These are phyloP conservation scores for Pestalotiopsis sp. DNA, from an alignment of 2,329 filamentous ascomycete genomes.

Conservation along the genomic window DNA sequence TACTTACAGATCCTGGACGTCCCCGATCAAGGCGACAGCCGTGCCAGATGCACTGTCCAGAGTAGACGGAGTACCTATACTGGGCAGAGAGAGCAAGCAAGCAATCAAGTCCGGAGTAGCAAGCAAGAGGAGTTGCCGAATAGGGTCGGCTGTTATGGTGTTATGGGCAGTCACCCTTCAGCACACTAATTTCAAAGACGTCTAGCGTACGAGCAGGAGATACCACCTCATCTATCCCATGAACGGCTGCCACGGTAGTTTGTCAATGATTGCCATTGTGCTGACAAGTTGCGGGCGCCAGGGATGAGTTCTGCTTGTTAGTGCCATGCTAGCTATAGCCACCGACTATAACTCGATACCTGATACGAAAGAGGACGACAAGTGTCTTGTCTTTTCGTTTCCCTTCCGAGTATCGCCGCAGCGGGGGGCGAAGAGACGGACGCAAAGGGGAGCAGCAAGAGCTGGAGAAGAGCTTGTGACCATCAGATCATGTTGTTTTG, in stretches of 20 bases:
- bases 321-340: not conserved
- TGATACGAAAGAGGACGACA: not conserved
- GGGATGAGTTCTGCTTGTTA: not conserved
- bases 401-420: not conserved
- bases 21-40: not conserved
- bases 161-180: not conserved
- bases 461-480: not conserved
- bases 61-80: not conserved
- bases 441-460: not conserved
- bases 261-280: not conserved
- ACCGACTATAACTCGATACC: not conserved
- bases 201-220: not conserved
- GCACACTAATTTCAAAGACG: not conserved
- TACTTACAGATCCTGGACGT: constrained; percentile 4
- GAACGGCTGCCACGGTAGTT: not conserved
- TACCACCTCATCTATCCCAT: not conserved
- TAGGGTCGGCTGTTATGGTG: not conserved
- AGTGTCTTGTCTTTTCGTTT: not conserved
- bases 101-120: not conserved
- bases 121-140: not conserved
- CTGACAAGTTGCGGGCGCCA: not conserved
- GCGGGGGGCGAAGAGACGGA: not conserved
- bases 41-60: constrained; percentile 6
- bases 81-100: not conserved
- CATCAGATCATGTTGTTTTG: not conserved